Percentiles rank a stretch among this genome's conserved stretches.
phyloP scores from a whole-genome alignment of 2,329 filamentous ascomycete genomes.

The Talaromyces islandicus region DNA sequence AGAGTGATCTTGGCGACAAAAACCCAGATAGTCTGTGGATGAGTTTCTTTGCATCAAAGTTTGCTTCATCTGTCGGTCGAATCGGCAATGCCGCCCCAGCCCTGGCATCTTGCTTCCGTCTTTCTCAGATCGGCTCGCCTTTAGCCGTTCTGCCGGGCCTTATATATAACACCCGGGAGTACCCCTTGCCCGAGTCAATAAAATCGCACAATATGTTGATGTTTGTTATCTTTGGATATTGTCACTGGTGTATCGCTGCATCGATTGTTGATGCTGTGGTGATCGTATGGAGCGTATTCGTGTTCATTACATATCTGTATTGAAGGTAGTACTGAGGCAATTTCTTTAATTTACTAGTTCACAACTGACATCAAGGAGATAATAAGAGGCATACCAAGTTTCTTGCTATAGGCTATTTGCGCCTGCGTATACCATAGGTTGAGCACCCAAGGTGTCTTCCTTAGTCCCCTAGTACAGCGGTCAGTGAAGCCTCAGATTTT shows the following conservation, averaged over 20 bases:
- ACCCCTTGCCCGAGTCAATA: too few relatives aligned
- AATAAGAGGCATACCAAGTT: not conserved
- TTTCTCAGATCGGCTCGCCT: too few relatives aligned
- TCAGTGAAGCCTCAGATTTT: not conserved
- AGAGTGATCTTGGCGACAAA: too few relatives aligned
- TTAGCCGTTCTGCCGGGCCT: too few relatives aligned
- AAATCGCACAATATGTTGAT: not conserved
- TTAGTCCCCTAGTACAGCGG: not conserved
- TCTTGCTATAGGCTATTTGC: not conserved
- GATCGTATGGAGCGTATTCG: not conserved
- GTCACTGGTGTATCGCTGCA: not conserved
- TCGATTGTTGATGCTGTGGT: not conserved
- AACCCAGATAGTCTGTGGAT: too few relatives aligned
- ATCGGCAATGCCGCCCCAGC: too few relatives aligned
- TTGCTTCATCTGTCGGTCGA: too few relatives aligned
- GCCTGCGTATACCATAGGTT: not conserved
- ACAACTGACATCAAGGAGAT: not conserved
- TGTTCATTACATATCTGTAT: not conserved
- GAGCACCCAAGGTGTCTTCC: too few relatives aligned
- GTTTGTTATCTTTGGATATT: not conserved
- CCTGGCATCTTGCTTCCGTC: too few relatives aligned
- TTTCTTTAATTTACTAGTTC: not conserved
- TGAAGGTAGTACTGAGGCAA: not conserved
- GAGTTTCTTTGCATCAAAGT: too few relatives aligned
- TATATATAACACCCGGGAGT: too few relatives aligned